A percentile compares a stretch with the other conserved stretches of the same genome.
These are phyloP conservation scores for Penicillium digitatum DNA, from an alignment of 2,329 filamentous ascomycete species.

Conservation along the genomic window DNA sequence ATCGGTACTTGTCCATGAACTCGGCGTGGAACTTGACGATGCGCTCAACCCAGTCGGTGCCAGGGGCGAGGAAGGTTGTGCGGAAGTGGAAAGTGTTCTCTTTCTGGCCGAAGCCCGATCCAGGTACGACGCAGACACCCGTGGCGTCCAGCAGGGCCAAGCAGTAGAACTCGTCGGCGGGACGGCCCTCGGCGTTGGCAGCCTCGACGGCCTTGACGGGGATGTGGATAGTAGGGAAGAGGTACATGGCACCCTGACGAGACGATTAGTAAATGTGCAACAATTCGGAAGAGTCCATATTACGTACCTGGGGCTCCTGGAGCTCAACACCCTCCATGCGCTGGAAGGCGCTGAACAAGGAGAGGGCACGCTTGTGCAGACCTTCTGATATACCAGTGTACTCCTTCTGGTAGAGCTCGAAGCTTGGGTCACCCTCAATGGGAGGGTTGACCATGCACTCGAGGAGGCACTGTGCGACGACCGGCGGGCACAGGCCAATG, in stretches of 20 bases:
- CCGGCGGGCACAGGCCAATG: constrained; percentile 93
- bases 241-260: constrained; percentile 85
- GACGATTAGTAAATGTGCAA: constrained; percentile 5
- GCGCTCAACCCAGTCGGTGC: constrained; percentile 86
- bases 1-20: constrained; percentile 75
- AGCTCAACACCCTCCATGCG: constrained; percentile 96
- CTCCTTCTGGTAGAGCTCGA: constrained; percentile 77
- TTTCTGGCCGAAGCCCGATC: constrained; percentile 90
- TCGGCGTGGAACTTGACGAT: constrained; percentile 87
- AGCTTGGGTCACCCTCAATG: constrained; percentile 73
- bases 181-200: constrained; percentile 67
- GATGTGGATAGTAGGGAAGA: constrained; percentile 90
- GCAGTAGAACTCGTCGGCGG: constrained; percentile 90
- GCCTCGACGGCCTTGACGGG: constrained; percentile 71
- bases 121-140: constrained; percentile 89
- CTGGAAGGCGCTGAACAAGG: constrained; percentile 84
- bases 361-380: constrained; percentile 72
- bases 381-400: constrained; percentile 78
- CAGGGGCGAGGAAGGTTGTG: constrained; percentile 93
- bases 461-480: constrained; percentile 92
- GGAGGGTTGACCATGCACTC: constrained; percentile 98
- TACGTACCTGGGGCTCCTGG: constrained; percentile 65
- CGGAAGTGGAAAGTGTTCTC: constrained; percentile 88
- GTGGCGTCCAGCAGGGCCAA: constrained; percentile 86
- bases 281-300: background rate